Percentiles rank a stretch among this genome's conserved stretches.
Conservation (phyloP, 2,329 filamentous ascomycete species). For the Lachnellula willkommii region DNA sequence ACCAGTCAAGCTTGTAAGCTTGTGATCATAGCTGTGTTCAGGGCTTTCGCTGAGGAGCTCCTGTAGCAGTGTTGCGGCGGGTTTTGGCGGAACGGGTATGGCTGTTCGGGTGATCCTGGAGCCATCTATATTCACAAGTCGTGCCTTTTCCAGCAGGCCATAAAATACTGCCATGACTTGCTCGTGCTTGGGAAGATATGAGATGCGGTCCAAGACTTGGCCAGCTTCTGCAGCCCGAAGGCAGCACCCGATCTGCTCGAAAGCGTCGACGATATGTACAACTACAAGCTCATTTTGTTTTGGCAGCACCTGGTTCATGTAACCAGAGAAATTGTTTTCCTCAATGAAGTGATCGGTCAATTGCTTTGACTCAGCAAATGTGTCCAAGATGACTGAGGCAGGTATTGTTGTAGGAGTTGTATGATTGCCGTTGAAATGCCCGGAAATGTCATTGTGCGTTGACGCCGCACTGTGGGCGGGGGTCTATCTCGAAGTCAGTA, state of each 20-base stretch:
- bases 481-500: neutral
- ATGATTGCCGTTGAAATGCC: neutral
- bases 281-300: conserved; percentile 28
- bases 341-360: conserved; percentile 14
- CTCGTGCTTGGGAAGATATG: conserved; percentile 23
- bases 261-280: conserved; percentile 31
- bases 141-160: conserved; percentile 25
- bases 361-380: conserved; percentile 11
- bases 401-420: neutral
- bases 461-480: neutral
- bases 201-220: conserved; percentile 17
- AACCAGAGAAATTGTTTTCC: conserved; percentile 16
- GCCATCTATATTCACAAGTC: conserved; percentile 15
- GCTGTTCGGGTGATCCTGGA: conserved; percentile 17
- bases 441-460: neutral
- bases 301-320: conserved; percentile 27
- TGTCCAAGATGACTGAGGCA: conserved; percentile 4
- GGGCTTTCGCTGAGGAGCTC: conserved; percentile 30
- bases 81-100: neutral
- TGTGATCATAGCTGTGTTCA: conserved; percentile 24
- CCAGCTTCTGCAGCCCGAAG: conserved; percentile 21
- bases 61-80: conserved; percentile 20
- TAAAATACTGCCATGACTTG: conserved; percentile 28
- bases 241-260: conserved; percentile 28
- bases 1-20: conserved; percentile 16